Evolutionary conservation across 2,329 filamentous ascomycete species (phyloP).

Genomic region (Pseudopyrenochaeta lycopersici): DNA sequence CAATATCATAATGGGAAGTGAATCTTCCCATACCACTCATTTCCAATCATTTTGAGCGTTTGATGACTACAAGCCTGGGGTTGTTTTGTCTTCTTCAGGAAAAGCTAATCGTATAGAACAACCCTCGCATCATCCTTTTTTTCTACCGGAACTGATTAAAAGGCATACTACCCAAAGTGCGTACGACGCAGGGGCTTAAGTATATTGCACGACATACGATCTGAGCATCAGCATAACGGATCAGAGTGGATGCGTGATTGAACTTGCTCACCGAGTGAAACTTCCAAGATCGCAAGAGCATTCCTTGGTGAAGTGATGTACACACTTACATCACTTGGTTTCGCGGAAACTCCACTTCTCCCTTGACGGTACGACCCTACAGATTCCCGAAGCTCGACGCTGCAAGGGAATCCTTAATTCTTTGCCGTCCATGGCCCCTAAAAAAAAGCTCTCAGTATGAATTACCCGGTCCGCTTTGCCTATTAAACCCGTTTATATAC

Average conservation of each 20-base stretch:
- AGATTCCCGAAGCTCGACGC: neutral
- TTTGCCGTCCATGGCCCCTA: neutral
- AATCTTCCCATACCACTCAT: neutral
- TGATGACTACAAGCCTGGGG: neutral
- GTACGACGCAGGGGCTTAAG: neutral
- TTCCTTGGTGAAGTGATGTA: conserved; percentile 1
- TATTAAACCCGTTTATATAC: conserved; percentile 6
- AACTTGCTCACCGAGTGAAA: neutral
- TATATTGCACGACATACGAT: conserved; percentile 4
- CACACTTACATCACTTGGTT: neutral
- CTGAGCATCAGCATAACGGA: conserved; percentile 4
- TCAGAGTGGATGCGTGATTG: neutral
- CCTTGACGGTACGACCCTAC: neutral
- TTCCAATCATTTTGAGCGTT: neutral
- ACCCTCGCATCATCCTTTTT: neutral
- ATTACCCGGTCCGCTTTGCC: conserved; percentile 20
- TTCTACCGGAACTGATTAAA: neutral
- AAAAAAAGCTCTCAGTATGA: neutral
- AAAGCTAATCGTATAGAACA: neutral
- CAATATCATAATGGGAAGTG: neutral
- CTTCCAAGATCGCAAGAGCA: neutral
- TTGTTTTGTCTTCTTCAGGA: neutral
- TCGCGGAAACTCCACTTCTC: neutral
- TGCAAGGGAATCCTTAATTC: neutral
- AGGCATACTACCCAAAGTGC: neutral